phyloP scores from a whole-genome alignment of 257 asterid species.

The Coffea canephora region DNA sequence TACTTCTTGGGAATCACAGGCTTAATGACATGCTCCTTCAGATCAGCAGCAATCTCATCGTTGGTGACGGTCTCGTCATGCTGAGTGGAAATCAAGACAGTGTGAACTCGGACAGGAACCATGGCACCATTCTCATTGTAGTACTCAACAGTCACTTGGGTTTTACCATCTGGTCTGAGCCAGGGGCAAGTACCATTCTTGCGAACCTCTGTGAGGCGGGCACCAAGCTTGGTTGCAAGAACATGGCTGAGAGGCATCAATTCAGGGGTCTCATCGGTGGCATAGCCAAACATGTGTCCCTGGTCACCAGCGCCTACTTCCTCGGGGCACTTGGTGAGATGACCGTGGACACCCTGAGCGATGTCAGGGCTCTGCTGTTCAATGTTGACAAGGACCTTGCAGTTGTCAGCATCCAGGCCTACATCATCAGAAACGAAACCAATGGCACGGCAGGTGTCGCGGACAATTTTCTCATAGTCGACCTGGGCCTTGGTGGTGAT shows the following conservation, averaged over 20 bases:
- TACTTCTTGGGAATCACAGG: constrained; percentile 36
- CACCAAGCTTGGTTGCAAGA: constrained; percentile 42
- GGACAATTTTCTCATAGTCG: constrained; percentile 40
- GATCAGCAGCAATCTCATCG: constrained; percentile 40
- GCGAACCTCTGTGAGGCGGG: constrained; percentile 38
- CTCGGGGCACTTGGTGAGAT: constrained; percentile 37
- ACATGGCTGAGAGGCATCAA: constrained; percentile 45
- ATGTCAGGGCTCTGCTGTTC: constrained; percentile 44
- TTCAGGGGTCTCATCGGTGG: constrained; percentile 43
- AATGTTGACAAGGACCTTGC: constrained; percentile 35
- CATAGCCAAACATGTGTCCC: constrained; percentile 45
- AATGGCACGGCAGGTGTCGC: constrained; percentile 37
- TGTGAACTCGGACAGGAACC: constrained; percentile 41
- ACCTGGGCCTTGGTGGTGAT: constrained; percentile 40
- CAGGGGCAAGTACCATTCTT: constrained; percentile 37
- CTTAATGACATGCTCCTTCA: constrained; percentile 40
- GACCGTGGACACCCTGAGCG: constrained; percentile 46
- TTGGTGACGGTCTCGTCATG: constrained; percentile 43
- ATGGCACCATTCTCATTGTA: constrained; percentile 39
- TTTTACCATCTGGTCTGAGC: constrained; percentile 45
- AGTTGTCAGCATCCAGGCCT: constrained; percentile 38
- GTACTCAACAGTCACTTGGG: constrained; percentile 43
- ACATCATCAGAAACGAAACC: constrained; percentile 39
- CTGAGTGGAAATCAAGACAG: constrained; percentile 41
- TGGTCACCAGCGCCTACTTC: constrained; percentile 43